Evolutionary conservation across 2,329 filamentous ascomycete genomes (phyloP).

Genomic region (Fusarium xyrophilum): DNA sequence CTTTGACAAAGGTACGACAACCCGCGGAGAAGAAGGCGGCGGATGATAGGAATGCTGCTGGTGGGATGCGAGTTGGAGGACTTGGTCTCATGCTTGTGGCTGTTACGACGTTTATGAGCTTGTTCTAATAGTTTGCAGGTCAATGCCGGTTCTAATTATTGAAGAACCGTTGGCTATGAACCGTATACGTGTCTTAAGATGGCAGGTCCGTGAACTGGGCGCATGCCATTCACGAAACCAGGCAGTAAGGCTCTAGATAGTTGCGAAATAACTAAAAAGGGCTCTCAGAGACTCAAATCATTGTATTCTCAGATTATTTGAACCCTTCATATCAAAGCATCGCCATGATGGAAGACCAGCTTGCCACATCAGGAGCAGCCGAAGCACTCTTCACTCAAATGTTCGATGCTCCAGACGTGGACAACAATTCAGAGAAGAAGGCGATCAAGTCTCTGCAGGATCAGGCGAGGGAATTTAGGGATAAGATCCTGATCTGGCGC

Average conservation of each 20-base stretch:
- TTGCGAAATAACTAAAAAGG: accelerated
- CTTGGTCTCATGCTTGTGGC: slow-evolving; percentile 1
- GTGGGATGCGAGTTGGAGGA: neutral
- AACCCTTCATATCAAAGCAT: neutral
- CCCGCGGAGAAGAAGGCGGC: slow-evolving; percentile 28
- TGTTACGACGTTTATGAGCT: slow-evolving; percentile 18
- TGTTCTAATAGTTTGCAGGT: slow-evolving; percentile 35
- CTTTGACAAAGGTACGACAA: slow-evolving; percentile 39
- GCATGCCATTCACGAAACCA: neutral
- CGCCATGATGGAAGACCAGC: neutral
- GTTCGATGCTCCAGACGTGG: neutral
- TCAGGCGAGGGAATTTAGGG: neutral
- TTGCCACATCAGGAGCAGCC: slow-evolving; percentile 2
- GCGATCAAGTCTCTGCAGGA: neutral
- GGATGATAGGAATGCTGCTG: neutral
- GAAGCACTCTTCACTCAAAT: neutral
- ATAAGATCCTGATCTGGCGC: slow-evolving; percentile 1
- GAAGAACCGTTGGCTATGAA: neutral
- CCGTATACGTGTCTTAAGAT: neutral
- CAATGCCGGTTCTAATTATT: neutral
- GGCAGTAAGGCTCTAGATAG: neutral
- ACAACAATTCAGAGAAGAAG: neutral
- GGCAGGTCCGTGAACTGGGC: neutral
- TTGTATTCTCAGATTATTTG: neutral
- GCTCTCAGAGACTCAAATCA: accelerated